Conservation (phyloP, 169 alveolate genomes). For the Besnoitia besnoiti region DNA sequence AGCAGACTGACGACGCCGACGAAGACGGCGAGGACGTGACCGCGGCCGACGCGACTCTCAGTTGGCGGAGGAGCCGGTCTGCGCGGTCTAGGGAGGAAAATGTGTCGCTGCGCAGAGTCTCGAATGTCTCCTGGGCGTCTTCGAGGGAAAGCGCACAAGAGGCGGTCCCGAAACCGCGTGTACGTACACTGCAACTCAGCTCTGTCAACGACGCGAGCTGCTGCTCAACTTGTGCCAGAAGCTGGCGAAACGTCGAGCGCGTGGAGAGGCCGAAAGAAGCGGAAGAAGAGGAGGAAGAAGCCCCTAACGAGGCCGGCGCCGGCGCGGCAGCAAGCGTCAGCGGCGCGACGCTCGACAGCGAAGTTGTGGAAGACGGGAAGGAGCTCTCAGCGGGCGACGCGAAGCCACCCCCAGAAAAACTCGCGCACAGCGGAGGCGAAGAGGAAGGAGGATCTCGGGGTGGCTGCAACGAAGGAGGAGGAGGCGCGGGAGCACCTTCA, state of each 20-base stretch:
- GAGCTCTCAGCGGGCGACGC: background rate
- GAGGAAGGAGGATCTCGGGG: background rate
- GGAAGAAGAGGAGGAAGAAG: background rate
- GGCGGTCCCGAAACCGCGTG: constrained; percentile 17
- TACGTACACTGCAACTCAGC: constrained; percentile 10
- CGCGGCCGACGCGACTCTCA: background rate
- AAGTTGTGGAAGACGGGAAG: background rate
- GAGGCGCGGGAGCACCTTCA: background rate
- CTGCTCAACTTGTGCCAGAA: constrained; percentile 35
- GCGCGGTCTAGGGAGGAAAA: background rate
- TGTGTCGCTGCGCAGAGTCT: background rate
- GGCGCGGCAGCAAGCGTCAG: background rate
- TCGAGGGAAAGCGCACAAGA: background rate
- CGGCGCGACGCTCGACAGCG: background rate
- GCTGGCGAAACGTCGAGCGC: constrained; percentile 32
- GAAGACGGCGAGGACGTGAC: background rate
- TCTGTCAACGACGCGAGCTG: constrained; percentile 29
- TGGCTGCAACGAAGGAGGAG: background rate
- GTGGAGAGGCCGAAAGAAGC: background rate
- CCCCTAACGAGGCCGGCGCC: background rate
- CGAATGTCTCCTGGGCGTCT: background rate
- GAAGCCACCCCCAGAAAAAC: background rate
- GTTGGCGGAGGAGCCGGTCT: constrained; percentile 15
- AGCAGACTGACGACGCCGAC: background rate
- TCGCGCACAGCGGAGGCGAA: background rate